phyloP scores from a whole-genome alignment of 108 stramenopile genomes.

The Schizochytrium sp. region DNA sequence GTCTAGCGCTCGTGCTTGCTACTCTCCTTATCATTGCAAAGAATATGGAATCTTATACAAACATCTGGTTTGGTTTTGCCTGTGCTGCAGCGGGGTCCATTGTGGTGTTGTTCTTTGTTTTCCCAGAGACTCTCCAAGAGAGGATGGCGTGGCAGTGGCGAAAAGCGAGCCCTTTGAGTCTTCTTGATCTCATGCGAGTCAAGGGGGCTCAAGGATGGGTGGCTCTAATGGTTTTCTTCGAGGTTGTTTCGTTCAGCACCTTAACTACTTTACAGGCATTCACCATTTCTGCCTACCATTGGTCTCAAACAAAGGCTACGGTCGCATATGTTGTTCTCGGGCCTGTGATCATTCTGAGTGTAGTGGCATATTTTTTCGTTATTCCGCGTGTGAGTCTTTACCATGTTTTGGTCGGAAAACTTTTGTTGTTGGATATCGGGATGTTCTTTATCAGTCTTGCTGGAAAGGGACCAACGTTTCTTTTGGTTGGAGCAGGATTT shows the following conservation, averaged over 20 bases:
- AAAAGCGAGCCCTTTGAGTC: slow-evolving; percentile 53
- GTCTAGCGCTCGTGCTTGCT: neutral
- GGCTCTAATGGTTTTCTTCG: slow-evolving; percentile 44
- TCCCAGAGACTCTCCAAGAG: slow-evolving; percentile 51
- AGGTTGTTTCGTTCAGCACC: neutral
- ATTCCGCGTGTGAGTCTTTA: neutral
- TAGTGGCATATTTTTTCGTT: neutral
- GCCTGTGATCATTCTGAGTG: neutral
- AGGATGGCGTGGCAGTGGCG: slow-evolving; percentile 27
- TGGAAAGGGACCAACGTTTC: neutral
- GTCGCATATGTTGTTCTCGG: neutral
- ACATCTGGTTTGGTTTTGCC: neutral
- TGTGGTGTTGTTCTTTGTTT: neutral
- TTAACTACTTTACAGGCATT: slow-evolving; percentile 30
- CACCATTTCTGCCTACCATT: neutral
- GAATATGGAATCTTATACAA: slow-evolving; percentile 18
- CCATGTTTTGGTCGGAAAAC: neutral
- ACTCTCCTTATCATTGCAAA: neutral
- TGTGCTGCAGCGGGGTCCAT: neutral
- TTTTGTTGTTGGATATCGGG: neutral
- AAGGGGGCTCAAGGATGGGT: slow-evolving; percentile 12
- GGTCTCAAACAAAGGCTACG: slow-evolving; percentile 52
- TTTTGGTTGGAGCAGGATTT: slow-evolving; percentile 48
- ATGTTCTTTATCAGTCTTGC: slow-evolving; percentile 10
- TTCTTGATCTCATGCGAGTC: neutral